phyloP scores from a whole-genome alignment of 1,139 yeast genomes.

The Kodamaea anthophila region DNA sequence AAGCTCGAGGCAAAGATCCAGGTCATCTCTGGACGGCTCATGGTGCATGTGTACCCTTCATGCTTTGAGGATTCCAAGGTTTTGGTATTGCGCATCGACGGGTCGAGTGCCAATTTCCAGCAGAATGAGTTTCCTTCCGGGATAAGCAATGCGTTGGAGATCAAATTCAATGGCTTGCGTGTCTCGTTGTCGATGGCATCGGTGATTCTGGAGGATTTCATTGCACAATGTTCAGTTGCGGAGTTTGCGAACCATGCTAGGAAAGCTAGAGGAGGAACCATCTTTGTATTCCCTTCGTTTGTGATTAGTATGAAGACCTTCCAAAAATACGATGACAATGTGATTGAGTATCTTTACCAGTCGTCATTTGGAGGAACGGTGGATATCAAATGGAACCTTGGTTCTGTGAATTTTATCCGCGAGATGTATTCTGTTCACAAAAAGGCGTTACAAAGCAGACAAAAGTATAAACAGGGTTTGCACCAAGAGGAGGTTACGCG shows the following conservation, averaged over 20 bases:
- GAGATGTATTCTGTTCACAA: constrained; percentile 74
- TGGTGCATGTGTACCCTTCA: constrained; percentile 70
- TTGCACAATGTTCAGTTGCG: constrained; percentile 41
- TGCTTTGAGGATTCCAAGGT: constrained; percentile 72
- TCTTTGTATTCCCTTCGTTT: constrained; percentile 74
- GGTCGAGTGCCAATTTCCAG: constrained; percentile 53
- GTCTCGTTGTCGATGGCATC: constrained; percentile 58
- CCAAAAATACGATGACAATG: constrained; percentile 44
- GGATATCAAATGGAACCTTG: constrained; percentile 89
- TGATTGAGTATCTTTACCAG: constrained; percentile 59
- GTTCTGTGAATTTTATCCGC: constrained; percentile 83
- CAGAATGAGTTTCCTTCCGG: constrained; percentile 48
- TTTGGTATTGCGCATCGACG: constrained; percentile 54
- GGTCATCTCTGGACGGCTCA: constrained; percentile 48
- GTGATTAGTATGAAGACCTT: constrained; percentile 70
- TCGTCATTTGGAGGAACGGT: constrained; percentile 85
- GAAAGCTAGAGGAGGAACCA: constrained; percentile 70
- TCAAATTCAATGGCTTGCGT: constrained; percentile 55
- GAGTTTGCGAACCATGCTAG: constrained; percentile 53
- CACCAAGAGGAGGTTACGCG: constrained; percentile 9
- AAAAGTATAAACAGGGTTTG: constrained; percentile 20
- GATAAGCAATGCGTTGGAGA: constrained; percentile 42
- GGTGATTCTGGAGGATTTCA: constrained; percentile 39
- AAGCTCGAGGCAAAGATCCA: constrained; percentile 55
- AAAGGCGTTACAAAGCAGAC: constrained; percentile 35